Evolutionary conservation across 129 eudicot genomes (phyloP).

Genomic region (Sambucus nigra): DNA sequence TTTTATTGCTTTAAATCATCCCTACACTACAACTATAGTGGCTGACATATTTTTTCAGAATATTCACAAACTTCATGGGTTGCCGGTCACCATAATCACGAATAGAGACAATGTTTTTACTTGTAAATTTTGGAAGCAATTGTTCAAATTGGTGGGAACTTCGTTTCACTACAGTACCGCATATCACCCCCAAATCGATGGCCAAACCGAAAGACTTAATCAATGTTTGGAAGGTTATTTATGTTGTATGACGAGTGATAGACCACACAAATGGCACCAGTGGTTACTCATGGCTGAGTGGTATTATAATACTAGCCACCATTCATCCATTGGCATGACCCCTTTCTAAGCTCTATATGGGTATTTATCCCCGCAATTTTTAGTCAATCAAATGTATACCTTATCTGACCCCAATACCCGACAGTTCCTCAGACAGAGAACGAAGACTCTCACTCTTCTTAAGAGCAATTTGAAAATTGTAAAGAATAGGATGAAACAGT

Average conservation of each 20-base stretch:
- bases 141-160: background rate
- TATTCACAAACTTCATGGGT: background rate
- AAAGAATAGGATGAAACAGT: background rate
- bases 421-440: too few species aligned
- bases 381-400: too few species aligned
- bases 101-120: background rate
- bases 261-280: background rate
- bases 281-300: constrained; percentile 8
- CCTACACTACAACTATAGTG: background rate
- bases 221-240: background rate
- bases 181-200: constrained; percentile 1
- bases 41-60: background rate
- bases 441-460: background rate
- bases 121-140: background rate
- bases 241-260: background rate
- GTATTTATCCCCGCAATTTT: background rate
- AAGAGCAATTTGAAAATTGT: background rate
- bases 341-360: constrained; percentile 13
- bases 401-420: background rate
- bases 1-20: background rate
- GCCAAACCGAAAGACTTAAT: background rate
- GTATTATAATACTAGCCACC: constrained; percentile 6
- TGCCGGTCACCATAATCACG: background rate
- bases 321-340: background rate
- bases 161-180: background rate